Evolutionary conservation across 2,329 filamentous ascomycete genomes (phyloP), one percentile per base, ranked within the genome.

Genomic region (Cytospora piceicola): DNA sequence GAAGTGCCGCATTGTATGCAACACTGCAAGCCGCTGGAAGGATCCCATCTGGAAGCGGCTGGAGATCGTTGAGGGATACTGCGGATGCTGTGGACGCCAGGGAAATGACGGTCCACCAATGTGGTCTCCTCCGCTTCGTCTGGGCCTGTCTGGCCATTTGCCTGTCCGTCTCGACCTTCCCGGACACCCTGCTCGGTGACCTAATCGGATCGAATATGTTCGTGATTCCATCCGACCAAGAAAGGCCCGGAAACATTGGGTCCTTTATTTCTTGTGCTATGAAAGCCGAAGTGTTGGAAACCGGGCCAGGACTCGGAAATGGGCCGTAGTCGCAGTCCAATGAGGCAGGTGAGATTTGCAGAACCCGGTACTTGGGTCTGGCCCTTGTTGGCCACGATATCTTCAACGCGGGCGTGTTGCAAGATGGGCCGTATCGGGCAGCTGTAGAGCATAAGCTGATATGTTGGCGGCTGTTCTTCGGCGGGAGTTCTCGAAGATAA

Each of bases 1-100:
- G 52, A 30, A 83, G 76, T 6, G 76, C 75, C 7, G 73, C 72
- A 69, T 79, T 78, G 72, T 83, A 83, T 39, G 78, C 79, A 46
- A 76, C 69, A 17, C 77, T 72, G 69, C 81, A 83, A 52, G 69
- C 69, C 42, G 78, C 63, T 0, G 79, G 75, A 12, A 79, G 72
- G 5, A 74, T 70, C n/a, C 74, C 67, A 14, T 76, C 72, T n/a
- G 74, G 72, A 63, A 83, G 75, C 52, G 76, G 72, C 63, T 82
- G 75, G 63, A 83, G 79, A 69, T 76, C 76, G 55, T 78, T 75
- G 32, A 83, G 74, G 8, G 75, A 74, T 12, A 77, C 58, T n/a
- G 74, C 74, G 20, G 72, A 70, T 29, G 71, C 69, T 27, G 71
- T 70, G 34, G 73, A 71, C 29, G 71, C 70, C 65, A 73, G 59